phyloP scores from a whole-genome alignment of 805 yeast species.

The Yamadazyma tumulicola region DNA sequence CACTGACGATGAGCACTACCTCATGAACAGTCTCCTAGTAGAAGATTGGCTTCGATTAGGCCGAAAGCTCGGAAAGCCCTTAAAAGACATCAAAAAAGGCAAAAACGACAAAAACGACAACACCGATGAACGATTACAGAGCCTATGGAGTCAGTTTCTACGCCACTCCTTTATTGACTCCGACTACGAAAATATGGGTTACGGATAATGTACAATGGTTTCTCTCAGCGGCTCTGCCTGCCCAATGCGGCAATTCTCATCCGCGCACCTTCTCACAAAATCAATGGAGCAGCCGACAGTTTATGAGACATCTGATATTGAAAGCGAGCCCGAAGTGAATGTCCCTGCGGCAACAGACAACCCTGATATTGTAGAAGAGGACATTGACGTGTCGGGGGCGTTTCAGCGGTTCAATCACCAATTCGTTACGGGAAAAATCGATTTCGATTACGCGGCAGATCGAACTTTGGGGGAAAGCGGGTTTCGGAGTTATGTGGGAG shows the following conservation, averaged over 20 bases:
- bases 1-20: constrained; percentile 58
- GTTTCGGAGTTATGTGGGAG: constrained; percentile 19
- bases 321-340: constrained; percentile 20
- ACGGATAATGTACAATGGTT: constrained; percentile 22
- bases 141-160: constrained; percentile 55
- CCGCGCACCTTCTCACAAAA: too few relatives aligned
- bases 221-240: too few relatives aligned
- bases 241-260: constrained; percentile 1
- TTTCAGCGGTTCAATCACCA: constrained; percentile 12
- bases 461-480: constrained; percentile 20
- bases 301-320: constrained; percentile 46
- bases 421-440: constrained; percentile 23
- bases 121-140: constrained; percentile 22
- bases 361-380: constrained; percentile 17
- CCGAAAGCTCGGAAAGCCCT: constrained; percentile 47
- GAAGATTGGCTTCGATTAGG: constrained; percentile 61
- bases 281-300: constrained; percentile 28
- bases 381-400: constrained; percentile 8
- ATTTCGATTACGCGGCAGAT: constrained; percentile 35
- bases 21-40: constrained; percentile 54
- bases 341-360: constrained; percentile 2
- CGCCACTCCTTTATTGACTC: constrained; percentile 61
- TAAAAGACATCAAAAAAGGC: constrained; percentile 13
- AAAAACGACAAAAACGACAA: constrained; percentile 8
- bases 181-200: constrained; percentile 55